A percentile compares a stretch with the other conserved stretches of the same genome.
These are phyloP conservation scores for Pleurotus sapidus DNA, from an alignment of 768 basidiomycete species.

Conservation along the genomic window DNA sequence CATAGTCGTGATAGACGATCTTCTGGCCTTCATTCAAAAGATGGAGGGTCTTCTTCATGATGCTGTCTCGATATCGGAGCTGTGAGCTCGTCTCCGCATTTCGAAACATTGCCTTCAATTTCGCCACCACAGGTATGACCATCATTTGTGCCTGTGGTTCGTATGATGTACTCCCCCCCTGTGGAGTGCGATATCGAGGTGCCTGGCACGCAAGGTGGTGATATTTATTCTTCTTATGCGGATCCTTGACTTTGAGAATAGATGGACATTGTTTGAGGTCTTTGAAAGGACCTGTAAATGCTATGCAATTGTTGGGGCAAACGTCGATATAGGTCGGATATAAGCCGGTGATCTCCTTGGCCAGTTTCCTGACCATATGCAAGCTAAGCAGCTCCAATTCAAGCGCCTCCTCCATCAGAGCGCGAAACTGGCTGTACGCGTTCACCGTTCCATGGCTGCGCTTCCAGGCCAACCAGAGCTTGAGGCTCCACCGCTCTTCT, in stretches of 20 bases:
- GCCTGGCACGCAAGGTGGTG: constrained; percentile 9
- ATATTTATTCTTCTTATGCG: not conserved
- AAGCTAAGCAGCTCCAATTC: constrained; percentile 16
- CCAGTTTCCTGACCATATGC: constrained; percentile 15
- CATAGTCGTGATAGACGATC: constrained; percentile 21
- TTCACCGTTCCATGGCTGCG: constrained; percentile 20
- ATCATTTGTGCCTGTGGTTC: constrained; percentile 19
- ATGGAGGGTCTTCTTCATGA: constrained; percentile 17
- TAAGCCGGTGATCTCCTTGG: constrained; percentile 13
- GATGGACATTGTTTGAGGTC: constrained; percentile 13
- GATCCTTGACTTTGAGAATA: constrained; percentile 6
- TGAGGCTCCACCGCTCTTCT: constrained; percentile 12
- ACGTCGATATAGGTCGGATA: constrained; percentile 16
- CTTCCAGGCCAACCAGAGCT: constrained; percentile 21
- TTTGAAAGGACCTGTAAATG: constrained; percentile 19
- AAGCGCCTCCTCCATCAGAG: constrained; percentile 15
- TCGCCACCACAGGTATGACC: constrained; percentile 19
- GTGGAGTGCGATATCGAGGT: constrained; percentile 9
- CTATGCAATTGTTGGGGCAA: constrained; percentile 23
- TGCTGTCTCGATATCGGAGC: constrained; percentile 19
- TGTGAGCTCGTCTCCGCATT: constrained; percentile 22
- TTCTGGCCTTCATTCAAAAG: constrained; percentile 12
- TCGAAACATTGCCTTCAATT: constrained; percentile 23
- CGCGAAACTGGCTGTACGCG: constrained; percentile 17
- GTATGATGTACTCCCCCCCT: not conserved